These are phyloP conservation scores for Apiotrichum montevideense DNA, from an alignment of 1,284 basidiomycete genomes.

Conservation along the genomic window DNA sequence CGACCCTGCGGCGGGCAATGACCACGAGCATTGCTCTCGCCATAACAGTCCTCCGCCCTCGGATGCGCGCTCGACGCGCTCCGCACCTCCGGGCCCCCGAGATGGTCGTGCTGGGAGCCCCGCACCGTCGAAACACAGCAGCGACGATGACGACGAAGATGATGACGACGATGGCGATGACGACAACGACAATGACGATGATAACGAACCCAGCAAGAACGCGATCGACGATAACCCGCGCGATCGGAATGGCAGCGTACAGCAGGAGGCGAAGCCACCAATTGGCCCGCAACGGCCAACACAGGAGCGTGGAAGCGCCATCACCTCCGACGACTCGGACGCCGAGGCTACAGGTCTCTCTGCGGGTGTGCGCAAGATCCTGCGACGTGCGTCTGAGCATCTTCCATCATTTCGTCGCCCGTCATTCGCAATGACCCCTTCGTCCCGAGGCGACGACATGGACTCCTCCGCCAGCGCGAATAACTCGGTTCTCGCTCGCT, in stretches of 20 bases:
- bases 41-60: conserved; percentile 36
- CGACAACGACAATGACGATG: conserved; percentile 29
- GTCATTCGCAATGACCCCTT: conserved; percentile 5
- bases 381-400: conserved; percentile 36
- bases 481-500: background rate
- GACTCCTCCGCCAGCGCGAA: background rate
- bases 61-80: conserved; percentile 17
- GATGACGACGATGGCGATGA: conserved; percentile 56
- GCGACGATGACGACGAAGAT: conserved; percentile 39
- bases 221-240: background rate
- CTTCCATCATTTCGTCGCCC: conserved; percentile 24
- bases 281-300: conserved; percentile 1
- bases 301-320: conserved; percentile 3
- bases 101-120: conserved; percentile 35
- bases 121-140: conserved; percentile 51
- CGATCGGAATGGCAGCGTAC: background rate
- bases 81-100: conserved; percentile 31
- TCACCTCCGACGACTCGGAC: background rate
- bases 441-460: background rate
- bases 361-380: conserved; percentile 21
- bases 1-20: conserved; percentile 14
- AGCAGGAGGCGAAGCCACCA: background rate
- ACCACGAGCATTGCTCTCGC: conserved; percentile 25
- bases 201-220: conserved; percentile 5
- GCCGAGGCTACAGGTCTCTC: background rate